Conservation (phyloP, 1,139 yeast genomes). For the Diutina ranongensis region DNA sequence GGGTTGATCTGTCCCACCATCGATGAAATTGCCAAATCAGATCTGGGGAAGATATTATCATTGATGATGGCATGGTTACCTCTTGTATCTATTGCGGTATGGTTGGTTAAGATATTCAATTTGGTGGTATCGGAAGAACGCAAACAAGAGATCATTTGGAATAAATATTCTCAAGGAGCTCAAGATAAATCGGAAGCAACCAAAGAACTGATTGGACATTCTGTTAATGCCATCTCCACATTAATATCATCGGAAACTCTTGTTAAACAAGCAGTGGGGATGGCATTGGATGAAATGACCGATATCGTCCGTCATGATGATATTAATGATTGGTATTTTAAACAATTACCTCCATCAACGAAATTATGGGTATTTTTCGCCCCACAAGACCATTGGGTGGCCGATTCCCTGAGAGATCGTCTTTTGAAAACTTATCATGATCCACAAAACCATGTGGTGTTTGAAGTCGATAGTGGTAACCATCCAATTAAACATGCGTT, state of each 20-base stretch:
- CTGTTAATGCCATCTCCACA: slow-evolving; percentile 31
- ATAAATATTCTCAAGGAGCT: background rate
- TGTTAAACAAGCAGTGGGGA: slow-evolving; percentile 38
- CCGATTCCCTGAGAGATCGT: slow-evolving; percentile 31
- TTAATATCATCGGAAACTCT: slow-evolving; percentile 29
- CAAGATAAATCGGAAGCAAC: background rate
- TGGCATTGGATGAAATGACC: slow-evolving; percentile 49
- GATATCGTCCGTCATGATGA: slow-evolving; percentile 30
- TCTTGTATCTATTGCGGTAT: slow-evolving; percentile 13
- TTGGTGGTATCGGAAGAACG: slow-evolving; percentile 14
- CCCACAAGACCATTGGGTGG: slow-evolving; percentile 50
- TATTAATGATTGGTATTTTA: slow-evolving; percentile 40
- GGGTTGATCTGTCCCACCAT: slow-evolving; percentile 60
- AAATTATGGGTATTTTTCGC: slow-evolving; percentile 49
- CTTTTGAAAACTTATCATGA: slow-evolving; percentile 27
- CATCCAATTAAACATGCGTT: slow-evolving; percentile 40
- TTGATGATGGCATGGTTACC: slow-evolving; percentile 23
- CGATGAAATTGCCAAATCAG: slow-evolving; percentile 40
- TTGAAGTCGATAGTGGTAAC: slow-evolving; percentile 20
- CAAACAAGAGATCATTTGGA: slow-evolving; percentile 15
- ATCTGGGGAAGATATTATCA: slow-evolving; percentile 33
- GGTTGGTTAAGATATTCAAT: slow-evolving; percentile 15
- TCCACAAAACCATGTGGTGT: slow-evolving; percentile 17
- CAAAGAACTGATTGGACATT: slow-evolving; percentile 17
- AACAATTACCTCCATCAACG: slow-evolving; percentile 12